A percentile compares a stretch with the other conserved stretches of the same genome.
These are phyloP conservation scores for Jatropha podagrica DNA, from an alignment of 441 rosid genomes.

Conservation along the genomic window DNA sequence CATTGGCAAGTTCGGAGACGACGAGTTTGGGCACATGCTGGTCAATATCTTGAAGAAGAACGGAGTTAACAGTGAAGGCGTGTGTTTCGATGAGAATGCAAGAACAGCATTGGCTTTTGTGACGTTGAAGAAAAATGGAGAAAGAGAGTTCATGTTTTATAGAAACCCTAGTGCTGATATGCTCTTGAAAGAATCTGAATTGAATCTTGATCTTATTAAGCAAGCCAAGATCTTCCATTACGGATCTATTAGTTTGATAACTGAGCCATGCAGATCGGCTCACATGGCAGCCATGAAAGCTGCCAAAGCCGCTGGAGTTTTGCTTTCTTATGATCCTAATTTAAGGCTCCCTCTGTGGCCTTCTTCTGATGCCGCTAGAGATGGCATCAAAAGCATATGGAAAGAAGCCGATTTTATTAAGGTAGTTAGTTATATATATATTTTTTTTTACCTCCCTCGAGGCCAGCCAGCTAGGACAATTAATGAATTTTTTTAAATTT, in stretches of 20 bases:
- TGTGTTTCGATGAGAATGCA: slow-evolving; percentile 55
- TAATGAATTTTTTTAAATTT: no score
- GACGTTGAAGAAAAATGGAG: slow-evolving; percentile 58
- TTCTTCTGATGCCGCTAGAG: slow-evolving; percentile 52
- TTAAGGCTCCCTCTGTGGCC: slow-evolving; percentile 72
- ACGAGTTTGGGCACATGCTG: slow-evolving; percentile 81
- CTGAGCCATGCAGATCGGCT: slow-evolving; percentile 69
- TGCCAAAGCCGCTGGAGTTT: slow-evolving; percentile 52
- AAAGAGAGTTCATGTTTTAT: slow-evolving; percentile 78
- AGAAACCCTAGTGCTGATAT: slow-evolving; percentile 82
- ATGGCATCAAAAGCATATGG: slow-evolving; percentile 70
- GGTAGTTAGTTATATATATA: slow-evolving; percentile 26
- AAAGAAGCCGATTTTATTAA: slow-evolving; percentile 60
- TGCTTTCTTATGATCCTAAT: slow-evolving; percentile 75
- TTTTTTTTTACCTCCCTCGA: no score
- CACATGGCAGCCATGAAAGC: slow-evolving; percentile 76
- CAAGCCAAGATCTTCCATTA: slow-evolving; percentile 66
- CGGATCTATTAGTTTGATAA: slow-evolving; percentile 73
- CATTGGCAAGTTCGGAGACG: slow-evolving; percentile 66
- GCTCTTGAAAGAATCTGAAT: slow-evolving; percentile 62
- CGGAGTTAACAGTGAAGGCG: slow-evolving; percentile 57
- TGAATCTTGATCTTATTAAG: slow-evolving; percentile 52
- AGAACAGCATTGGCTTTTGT: slow-evolving; percentile 80
- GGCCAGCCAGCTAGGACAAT: no score
- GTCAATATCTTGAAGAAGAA: slow-evolving; percentile 56